phyloP scores from a whole-genome alignment of 2,329 filamentous ascomycete genomes.

The Sphaerulina vaccinii region DNA sequence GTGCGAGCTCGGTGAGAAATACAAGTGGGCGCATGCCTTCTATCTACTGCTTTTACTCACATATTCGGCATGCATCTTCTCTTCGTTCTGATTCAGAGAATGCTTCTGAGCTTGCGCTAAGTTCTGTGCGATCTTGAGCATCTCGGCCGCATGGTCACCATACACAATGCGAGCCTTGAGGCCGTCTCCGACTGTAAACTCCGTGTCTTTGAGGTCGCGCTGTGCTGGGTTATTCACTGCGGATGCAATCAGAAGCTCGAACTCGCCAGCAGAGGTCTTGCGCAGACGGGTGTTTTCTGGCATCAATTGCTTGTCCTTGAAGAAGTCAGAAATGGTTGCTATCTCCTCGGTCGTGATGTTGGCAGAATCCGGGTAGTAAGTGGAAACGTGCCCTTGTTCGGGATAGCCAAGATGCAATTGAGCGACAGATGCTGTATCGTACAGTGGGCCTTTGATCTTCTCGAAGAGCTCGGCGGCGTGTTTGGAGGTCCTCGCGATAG shows the following conservation, averaged over 20 bases:
- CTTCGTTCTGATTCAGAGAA: slow-evolving; percentile 47
- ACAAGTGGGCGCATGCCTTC: too few species aligned
- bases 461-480: slow-evolving; percentile 43
- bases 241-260: slow-evolving; percentile 51
- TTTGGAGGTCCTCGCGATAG: slow-evolving; percentile 44
- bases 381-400: slow-evolving; percentile 48
- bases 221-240: slow-evolving; percentile 42
- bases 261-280: slow-evolving; percentile 45
- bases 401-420: slow-evolving; percentile 53
- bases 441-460: slow-evolving; percentile 47
- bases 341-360: slow-evolving; percentile 51
- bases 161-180: slow-evolving; percentile 49
- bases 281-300: slow-evolving; percentile 52
- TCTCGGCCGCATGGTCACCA: slow-evolving; percentile 48
- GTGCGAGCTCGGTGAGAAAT: too few species aligned
- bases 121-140: slow-evolving; percentile 48
- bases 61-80: slow-evolving; percentile 48
- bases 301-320: slow-evolving; percentile 48
- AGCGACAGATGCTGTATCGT: slow-evolving; percentile 42
- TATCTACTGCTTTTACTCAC: too few species aligned
- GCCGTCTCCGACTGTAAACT: slow-evolving; percentile 47
- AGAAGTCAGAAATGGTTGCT: slow-evolving; percentile 45
- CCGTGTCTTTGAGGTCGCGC: slow-evolving; percentile 45
- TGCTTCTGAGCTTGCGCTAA: slow-evolving; percentile 50
- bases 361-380: slow-evolving; percentile 52